Base-by-base conservation (phyloP, 139 green algal species). In the Nannochloris sp. region DNA sequence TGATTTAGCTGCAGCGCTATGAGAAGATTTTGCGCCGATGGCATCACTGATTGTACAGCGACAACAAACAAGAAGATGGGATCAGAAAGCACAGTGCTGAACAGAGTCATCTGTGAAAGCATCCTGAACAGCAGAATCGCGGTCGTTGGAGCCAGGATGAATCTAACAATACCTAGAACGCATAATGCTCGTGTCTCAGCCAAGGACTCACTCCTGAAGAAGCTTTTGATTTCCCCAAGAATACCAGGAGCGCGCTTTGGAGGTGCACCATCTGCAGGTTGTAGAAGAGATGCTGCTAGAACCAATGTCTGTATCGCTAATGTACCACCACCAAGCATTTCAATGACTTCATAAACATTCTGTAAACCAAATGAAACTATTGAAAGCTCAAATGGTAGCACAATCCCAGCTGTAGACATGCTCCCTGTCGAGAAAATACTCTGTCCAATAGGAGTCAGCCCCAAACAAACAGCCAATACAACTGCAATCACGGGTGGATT, bases 401-500 rank as follows among this genome's bases (percentile, higher is more conserved):
- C 54, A 4, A 21, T 31, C 0, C 14, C 44, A 5, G 55, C 54
- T 15, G 16, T 27, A 15, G 69, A 58, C 1, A 43, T 60, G 8
- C 44, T 58, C 6, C 53, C 49, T 18, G 58, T 53, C 5, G 16
- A 48, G 48, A 88, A 62, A 11, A 81, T 50, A 6, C 37, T 61
- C 8, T 54, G 31, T 16, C 74, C 77, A 2, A 61, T 7, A 3
- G 83, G 81, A 3, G 76, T 67, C 19, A 88, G 56, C 3, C 82
- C 82, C 5, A 83, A 55, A 37, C 77, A 1, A n/a, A 79, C 58
- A 25, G 75, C 84, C 4, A 56, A 34, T 14, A 85, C 18, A 36
- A 88, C 72, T 31, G 73, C 77, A 19, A 81, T 44, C 34, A 88
- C 53, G 1, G 81, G 81, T 2, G 81, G 81, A 48, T 88, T 88